Base-by-base conservation (phyloP, 768 basidiomycete genomes). In the Macrocybe gigantea region DNA sequence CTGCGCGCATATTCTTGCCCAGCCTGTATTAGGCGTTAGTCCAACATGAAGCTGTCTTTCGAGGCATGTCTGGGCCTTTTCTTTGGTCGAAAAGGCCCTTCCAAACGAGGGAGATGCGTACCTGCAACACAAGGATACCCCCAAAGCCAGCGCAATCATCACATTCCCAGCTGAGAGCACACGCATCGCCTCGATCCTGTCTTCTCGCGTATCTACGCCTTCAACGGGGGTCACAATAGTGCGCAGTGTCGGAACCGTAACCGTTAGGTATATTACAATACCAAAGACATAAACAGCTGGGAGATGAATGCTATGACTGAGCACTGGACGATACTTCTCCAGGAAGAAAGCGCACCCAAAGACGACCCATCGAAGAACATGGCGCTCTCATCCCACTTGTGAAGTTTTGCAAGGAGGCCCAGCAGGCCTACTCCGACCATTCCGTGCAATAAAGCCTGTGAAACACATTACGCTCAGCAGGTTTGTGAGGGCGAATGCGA, bases 351-450 rank as follows among this genome's bases (percentile, higher is more conserved):
- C 80, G 56, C 55, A 93, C 93, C 90, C 50, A 95, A 66, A 55
- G 82, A 83, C 15, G 85, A 83, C 14, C 94, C 94, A 64, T 97
- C 94, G 64, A 97, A 97, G 72, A 90, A 93, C 69, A 94, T 77
- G 6, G 94, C 94, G 55, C 88, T 91, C 59, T 96, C 93, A 60
- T 85, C 83, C 91, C 93, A 96, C 52, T 73, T 78, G 64, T 88
- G 75, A 49, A 96, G 71, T 64, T 96, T 97, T 41, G 79, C 75
- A 7, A 93, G 56, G 44, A 93, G 72, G 7, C 85, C 86, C 22
- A 85, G 56, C 33, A 96, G 62, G 8, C 90, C 89, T 12, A 93
- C 74, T 12, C 79, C 85, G 40, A 91, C 77, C 66, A 94, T 82
- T 32, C 82, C 86, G 66, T 97, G 93, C 50, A 96, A 73, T 47